Evolutionary conservation across 495 filamentous ascomycete genomes (phyloP), one percentile per base, ranked within the genome.

Genomic region (Pseudoneurospora amorphoporcata): DNA sequence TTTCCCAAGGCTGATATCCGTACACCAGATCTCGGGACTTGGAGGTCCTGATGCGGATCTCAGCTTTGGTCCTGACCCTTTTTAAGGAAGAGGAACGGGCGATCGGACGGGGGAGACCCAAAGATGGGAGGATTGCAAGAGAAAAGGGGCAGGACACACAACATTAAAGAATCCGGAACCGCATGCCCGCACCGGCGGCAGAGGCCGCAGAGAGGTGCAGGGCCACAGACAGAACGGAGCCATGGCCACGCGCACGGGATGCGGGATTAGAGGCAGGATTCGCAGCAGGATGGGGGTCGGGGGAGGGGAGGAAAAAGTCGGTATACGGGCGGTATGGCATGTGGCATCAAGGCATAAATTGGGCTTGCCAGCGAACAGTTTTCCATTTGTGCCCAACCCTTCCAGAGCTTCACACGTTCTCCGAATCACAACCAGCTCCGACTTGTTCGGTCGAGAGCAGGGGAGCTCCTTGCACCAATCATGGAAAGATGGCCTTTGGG

Each of bases 401-500:
- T 61, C 70, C 16, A 72, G 47, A 38, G 29, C 53, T 65, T 65
- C 29, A 23, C 53, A 61, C 53, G 53, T 40, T 39, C 71, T 29
- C 76, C 72, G 72, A 73, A 76, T 73, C 76, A 75, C 58, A 73
- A 71, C 61, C 45, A 70, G 47, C 68, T 71, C 73, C 73, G 75
- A 73, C 72, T 61, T 45, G 70, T 43, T 65, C 39, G 42, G 72
- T 72, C 61, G 68, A 41, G 70, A 70, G 41, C 70, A 70, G 65
- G 71, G 70, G 53, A 38, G 53, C 58, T 69, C 75, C 73, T 77
- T 73, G 78, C 77, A 77, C 78, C 78, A 80, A 80, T 80, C 65
- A 69, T 53, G 9, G 32, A 45, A 53, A 41, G 68, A 47, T 43
- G 23, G 39, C 38, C 14, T 69, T 65, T 72, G 72, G 77, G 73